Evolutionary conservation across 2,329 filamentous ascomycete species (phyloP), one percentile per base, ranked within the genome.

Genomic region (Xylaria sp.): DNA sequence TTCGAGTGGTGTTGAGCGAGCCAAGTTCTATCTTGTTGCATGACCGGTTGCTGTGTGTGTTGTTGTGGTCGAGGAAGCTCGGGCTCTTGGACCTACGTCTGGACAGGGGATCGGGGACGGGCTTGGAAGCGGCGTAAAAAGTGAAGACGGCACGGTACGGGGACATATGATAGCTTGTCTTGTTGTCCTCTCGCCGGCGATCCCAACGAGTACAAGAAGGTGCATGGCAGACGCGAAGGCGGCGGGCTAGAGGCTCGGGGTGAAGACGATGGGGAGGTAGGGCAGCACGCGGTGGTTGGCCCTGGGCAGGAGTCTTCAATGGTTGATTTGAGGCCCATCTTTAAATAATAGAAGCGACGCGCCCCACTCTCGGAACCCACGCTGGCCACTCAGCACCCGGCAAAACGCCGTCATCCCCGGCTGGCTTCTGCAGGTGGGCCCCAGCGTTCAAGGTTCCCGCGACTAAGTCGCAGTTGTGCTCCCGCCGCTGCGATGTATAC

Each of bases 131-230:
- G 31, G 15, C 2, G 54, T 73, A 69, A 57, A 68, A 58, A 62
- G 54, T 35, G 59, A 40, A 64, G 56, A 62, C 44, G 15, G 27
- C 4, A 60, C 53, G 66, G 63, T 67, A 71, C 68, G 31, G 40
- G 54, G 40, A 47, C 68, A 62, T 55, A 77, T 72, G 59, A 67
- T 72, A 72, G 73, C 74, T 77, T 71, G 53, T 68, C 72, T 44
- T 77, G 79, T 75, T 78, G 79, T 75, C 65, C 77, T 64, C 58
- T 43, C 52, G 57, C 49, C 41, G 75, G 75, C 78, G 87, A 86
- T 77, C 79, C 80, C 71, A 88, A 87, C 71, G 83, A 91, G 87
- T 85, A 85, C 82, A 87, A 87, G 81, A 83, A 90, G 76, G 80
- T 77, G 72, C 76, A 75, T 74, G 69, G 78, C 78, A 75, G 74